Conservation (phyloP, 306 rosid species). For the Sphenostylis stenocarpa region DNA sequence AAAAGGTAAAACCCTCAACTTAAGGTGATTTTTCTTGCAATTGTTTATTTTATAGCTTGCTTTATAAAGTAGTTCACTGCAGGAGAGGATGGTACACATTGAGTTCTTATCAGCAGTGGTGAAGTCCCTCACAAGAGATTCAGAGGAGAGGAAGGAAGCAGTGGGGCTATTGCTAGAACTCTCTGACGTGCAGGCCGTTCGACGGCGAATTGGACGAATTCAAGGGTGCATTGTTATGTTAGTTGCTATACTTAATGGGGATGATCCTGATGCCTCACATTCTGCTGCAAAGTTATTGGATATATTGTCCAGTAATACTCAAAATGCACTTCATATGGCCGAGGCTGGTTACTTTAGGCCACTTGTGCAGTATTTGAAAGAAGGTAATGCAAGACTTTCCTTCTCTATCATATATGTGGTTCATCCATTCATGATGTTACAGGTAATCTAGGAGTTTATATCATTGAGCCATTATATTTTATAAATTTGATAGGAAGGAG, state of each 20-base stretch:
- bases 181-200: constrained; percentile 59
- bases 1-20: constrained; percentile 57
- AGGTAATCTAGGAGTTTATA: neutral
- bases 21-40: neutral
- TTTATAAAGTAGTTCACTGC: constrained; percentile 42
- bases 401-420: neutral
- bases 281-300: constrained; percentile 69
- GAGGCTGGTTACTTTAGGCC: constrained; percentile 94
- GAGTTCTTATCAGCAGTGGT: constrained; percentile 66
- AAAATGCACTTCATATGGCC: constrained; percentile 92
- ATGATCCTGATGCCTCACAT: constrained; percentile 64
- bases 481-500: neutral
- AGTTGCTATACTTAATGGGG: constrained; percentile 75
- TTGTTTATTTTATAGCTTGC: constrained; percentile 31
- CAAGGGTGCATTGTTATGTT: constrained; percentile 89
- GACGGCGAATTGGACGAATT: constrained; percentile 74
- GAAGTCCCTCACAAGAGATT: constrained; percentile 71
- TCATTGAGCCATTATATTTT: neutral
- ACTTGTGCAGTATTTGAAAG: constrained; percentile 67
- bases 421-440: neutral
- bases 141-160: constrained; percentile 81
- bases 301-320: constrained; percentile 70
- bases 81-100: constrained; percentile 78
- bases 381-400: constrained; percentile 51
- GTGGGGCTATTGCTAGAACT: constrained; percentile 73